These are phyloP conservation scores for Scolecobasidium constrictum DNA, from an alignment of 2,329 filamentous ascomycete species.

Conservation along the genomic window DNA sequence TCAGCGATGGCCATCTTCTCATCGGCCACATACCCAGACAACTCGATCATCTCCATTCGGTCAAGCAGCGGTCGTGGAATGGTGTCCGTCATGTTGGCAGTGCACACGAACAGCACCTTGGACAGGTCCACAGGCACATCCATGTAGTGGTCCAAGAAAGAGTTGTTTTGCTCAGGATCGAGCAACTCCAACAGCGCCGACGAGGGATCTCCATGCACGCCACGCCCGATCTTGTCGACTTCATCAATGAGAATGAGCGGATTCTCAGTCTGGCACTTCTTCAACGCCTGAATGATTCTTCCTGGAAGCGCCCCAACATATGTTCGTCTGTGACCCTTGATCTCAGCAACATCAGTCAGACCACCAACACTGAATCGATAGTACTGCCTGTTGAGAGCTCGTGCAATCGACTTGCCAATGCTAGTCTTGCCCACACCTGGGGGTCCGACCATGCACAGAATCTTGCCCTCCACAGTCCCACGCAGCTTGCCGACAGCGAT, in stretches of 20 bases:
- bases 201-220: constrained; percentile 91
- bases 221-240: constrained; percentile 93
- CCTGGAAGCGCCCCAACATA: constrained; percentile 94
- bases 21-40: constrained; percentile 93
- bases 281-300: constrained; percentile 93
- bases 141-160: constrained; percentile 97
- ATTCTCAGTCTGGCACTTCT: constrained; percentile 99
- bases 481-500: constrained; percentile 96
- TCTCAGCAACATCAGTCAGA: constrained; percentile 93
- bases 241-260: constrained; percentile 94
- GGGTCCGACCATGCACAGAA: constrained; percentile 92
- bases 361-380: constrained; percentile 98
- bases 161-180: constrained; percentile 94
- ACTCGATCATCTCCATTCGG: constrained; percentile 93
- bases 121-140: constrained; percentile 95
- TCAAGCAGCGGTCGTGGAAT: constrained; percentile 90
- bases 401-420: constrained; percentile 95
- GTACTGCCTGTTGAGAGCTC: constrained; percentile 89
- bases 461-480: constrained; percentile 96
- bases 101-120: constrained; percentile 97
- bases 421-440: constrained; percentile 98
- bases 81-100: constrained; percentile 96
- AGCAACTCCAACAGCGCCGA: constrained; percentile 88
- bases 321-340: constrained; percentile 93
- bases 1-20: constrained; percentile 99